Evolutionary conservation across 2,329 filamentous ascomycete species (phyloP), one percentile per base, ranked within the genome.

Genomic region (Eutypa lata): DNA sequence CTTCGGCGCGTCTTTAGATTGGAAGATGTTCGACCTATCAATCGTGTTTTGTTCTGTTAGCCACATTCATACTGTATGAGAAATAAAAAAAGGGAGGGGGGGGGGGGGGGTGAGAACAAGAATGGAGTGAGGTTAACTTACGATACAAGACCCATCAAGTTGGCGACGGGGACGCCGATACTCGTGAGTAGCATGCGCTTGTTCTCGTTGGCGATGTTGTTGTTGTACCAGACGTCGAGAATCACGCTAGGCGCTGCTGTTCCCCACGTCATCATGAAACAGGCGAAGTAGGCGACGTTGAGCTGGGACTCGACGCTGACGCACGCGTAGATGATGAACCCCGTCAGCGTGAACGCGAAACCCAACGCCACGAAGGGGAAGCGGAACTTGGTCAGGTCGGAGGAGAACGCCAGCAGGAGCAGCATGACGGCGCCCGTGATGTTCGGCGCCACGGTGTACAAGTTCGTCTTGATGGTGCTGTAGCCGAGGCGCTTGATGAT

Each of bases 191-290:
- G 77, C 6, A 90, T 78, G 46, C 89, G 84, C 37, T 84, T 82
- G 53, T 86, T 86, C 69, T 92, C 89, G 62, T 92, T 81, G 1
- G 88, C 88, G 52, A 91, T 81, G 66, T 93, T 93, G 75, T 92
- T 92, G 72, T 90, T 92, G 72, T 91, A 91, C 86, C 85, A 87
- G 64, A 42, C 7, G 1, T 18, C 35, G 13, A 14, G 74, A 13
- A 92, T 75, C 8, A 91, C 88, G 0, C 83, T 88, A 0, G 89
- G 88, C 0, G 88, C 88, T 1, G 84, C 86, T 0, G 87, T 90
- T 16, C 89, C 89, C 84, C 87, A 91, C 11, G 84, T 88, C 87
- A 91, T 90, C 86, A 91, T 88, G 68, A 91, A 92, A 51, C 81
- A 85, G 5, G 88, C 87, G 58, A 85, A 91, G 64, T 91, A 91